phyloP scores from a whole-genome alignment of 305 asterid species.

The Fraxinus paxiana region DNA sequence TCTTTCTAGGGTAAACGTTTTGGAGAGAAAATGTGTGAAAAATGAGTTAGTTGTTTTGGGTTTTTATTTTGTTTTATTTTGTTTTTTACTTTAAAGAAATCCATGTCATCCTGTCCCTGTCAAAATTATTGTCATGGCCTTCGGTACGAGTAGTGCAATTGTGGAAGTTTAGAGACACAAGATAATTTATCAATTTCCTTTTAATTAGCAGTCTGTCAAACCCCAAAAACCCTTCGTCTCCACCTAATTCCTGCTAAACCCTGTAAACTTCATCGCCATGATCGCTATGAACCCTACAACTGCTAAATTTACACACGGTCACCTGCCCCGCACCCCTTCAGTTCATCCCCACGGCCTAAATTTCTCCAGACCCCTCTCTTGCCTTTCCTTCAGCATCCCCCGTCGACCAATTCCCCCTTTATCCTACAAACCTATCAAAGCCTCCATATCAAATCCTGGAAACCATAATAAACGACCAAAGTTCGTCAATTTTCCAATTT shows the following conservation, averaged over 20 bases:
- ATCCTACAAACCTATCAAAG: slow-evolving; percentile 30
- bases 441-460: slow-evolving; percentile 31
- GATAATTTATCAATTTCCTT: background rate
- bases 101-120: too few species aligned
- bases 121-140: too few species aligned
- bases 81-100: too few species aligned
- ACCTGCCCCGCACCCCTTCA: slow-evolving; percentile 23
- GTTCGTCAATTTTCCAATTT: slow-evolving; percentile 2
- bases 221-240: background rate
- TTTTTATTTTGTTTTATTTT: too few species aligned
- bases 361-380: slow-evolving; percentile 37
- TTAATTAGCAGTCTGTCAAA: background rate
- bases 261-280: slow-evolving; percentile 51
- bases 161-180: too few species aligned
- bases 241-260: background rate
- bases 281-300: slow-evolving; percentile 29
- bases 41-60: too few species aligned
- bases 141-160: too few species aligned
- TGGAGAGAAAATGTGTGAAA: too few species aligned
- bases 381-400: slow-evolving; percentile 38
- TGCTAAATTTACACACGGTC: slow-evolving; percentile 34
- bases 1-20: too few species aligned
- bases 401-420: slow-evolving; percentile 25
- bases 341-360: slow-evolving; percentile 33
- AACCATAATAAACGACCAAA: slow-evolving; percentile 11